Base-by-base conservation (phyloP, 352 stramenopile species). In the Aphanomyces astaci region DNA sequence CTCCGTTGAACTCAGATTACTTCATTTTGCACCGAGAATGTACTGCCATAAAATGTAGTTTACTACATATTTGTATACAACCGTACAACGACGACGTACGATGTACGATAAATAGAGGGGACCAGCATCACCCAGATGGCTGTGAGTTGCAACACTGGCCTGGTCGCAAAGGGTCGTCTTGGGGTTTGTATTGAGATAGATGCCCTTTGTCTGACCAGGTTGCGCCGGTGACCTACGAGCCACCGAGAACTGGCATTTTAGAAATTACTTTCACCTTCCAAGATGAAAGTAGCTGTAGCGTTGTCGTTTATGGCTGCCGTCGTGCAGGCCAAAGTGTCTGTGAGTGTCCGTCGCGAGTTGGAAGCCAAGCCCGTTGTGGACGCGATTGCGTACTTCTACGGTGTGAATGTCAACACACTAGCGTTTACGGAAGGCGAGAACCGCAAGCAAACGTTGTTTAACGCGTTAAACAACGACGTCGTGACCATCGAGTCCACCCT, bases 211-310 rank as follows among this genome's bases (percentile, higher is more conserved):
- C n/a, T n/a, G n/a, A n/a, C n/a, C n/a, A n/a, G n/a, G n/a, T n/a
- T n/a, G n/a, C n/a, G n/a, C n/a, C n/a, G n/a, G n/a, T n/a, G n/a
- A n/a, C n/a, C n/a, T n/a, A n/a, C n/a, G n/a, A n/a, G n/a, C n/a
- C n/a, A 43, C 15, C 36, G 7, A 43, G 36, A 7, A 15, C 7
- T 15, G 36, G 36, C 36, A 43, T 43, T 43, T 43, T 7, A 43
- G 36, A 43, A 43, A 7, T 43, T 43, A 43, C 36, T 43, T 43
- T 43, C 36, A 43, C 36, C 36, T 43, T 7, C 15, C 36, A 43
- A 55, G 48, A 59, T 59, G 51, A 59, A 59, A 59, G 51, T 59
- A 19, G 11, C 25, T 59, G 17, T 59, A 11, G 51, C 24, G 25
- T 59, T 59, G 51, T 22, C 51, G 51, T 59, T 59, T 39, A 32